These are phyloP conservation scores for Solanum paucissectum DNA, from an alignment of 257 asterid species.

Conservation along the genomic window DNA sequence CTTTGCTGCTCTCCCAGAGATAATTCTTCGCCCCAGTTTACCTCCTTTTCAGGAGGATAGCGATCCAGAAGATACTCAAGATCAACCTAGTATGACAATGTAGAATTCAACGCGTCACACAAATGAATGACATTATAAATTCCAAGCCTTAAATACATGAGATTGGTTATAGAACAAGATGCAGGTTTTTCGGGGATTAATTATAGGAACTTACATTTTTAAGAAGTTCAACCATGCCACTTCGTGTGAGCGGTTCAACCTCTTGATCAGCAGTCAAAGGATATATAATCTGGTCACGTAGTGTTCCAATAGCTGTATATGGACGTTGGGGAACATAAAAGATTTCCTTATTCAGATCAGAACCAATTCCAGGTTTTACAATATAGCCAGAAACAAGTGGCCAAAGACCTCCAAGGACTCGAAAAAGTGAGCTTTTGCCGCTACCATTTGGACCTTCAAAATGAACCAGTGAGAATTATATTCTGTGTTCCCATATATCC, in stretches of 20 bases:
- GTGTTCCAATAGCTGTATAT: constrained; percentile 94
- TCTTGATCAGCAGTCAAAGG: constrained; percentile 91
- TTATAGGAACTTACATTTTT: constrained; percentile 50
- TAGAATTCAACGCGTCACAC: not conserved
- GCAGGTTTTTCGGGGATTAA: not conserved
- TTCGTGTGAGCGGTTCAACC: constrained; percentile 60
- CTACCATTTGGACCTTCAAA: constrained; percentile 97
- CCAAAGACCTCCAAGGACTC: constrained; percentile 99
- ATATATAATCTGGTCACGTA: constrained; percentile 95
- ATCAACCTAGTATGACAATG: constrained; percentile 55
- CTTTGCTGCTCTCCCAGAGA: constrained; percentile 99
- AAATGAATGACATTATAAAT: not conserved
- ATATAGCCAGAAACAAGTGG: constrained; percentile 93
- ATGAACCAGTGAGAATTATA: not conserved
- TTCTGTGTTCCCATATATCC: not conserved
- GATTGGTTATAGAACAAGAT: not conserved
- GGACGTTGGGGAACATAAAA: constrained; percentile 99
- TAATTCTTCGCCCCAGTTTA: constrained; percentile 97
- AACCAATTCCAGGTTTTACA: constrained; percentile 96
- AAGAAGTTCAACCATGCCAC: constrained; percentile 85
- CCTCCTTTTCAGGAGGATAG: constrained; percentile 90
- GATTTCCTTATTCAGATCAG: constrained; percentile 96
- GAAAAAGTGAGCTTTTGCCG: constrained; percentile 98
- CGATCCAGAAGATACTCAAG: constrained; percentile 95
- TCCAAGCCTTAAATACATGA: not conserved